Evolutionary conservation across 1,139 yeast genomes (phyloP), one percentile per base, ranked within the genome.

Genomic region (Sugiyamaella novakii): DNA sequence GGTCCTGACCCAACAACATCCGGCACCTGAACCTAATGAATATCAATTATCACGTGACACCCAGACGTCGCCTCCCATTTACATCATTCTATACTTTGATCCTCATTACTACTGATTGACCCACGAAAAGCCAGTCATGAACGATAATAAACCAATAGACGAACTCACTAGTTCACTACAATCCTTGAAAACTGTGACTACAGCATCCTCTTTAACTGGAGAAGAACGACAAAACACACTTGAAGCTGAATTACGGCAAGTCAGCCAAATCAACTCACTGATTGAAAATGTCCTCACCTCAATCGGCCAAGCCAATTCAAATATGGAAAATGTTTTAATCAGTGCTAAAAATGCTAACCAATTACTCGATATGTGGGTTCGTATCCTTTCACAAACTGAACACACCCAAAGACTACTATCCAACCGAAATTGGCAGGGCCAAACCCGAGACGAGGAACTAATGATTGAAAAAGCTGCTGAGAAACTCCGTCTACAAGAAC

Each of bases 321-420:
- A 63, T 41, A 46, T 63, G 1, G 58, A 54, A 3, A 46, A 53
- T 5, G 63, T 65, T 14, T 51, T 57, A 14, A 39, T 46, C 6
- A 57, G 68, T 21, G 57, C 67, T 3, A 51, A 51, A 31, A 64
- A 65, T 43, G 63, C 70, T n/a, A 64, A 68, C 48, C 54, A 52
- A 29, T 52, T 67, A 34, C 58, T 68, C n/a, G 63, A 65, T 43
- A 52, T 56, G 44, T 68, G 71, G 70, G 61, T 64, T 18, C 54
- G 60, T 35, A 64, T 68, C 35, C 54, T 68, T 25, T 66, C 71
- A 3, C 70, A 68, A 41, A 60, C 72, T 1, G 68, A 65, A 40
- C 70, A 66, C 40, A 67, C 68, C 5, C 66, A 67, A 30, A 54
- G 59, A 15, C 55, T 68, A 21, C 48, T 68, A 35, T 52, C 57